Conservation (phyloP, 305 asterid genomes). For the Lippia alba region DNA sequence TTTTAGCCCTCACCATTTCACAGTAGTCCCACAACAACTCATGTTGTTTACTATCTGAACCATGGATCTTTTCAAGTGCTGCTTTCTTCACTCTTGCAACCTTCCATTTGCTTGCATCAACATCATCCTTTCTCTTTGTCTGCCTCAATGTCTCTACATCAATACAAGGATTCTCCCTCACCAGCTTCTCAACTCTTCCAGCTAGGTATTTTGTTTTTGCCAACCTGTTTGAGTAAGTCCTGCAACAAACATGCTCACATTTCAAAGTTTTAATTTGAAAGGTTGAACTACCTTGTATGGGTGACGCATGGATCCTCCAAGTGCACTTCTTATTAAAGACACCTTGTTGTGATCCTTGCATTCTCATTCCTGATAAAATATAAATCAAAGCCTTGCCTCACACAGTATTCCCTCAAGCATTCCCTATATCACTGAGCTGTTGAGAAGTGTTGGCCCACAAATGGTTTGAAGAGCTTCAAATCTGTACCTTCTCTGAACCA, state of each 20-base stretch:
- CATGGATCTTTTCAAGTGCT: neutral
- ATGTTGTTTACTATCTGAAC: neutral
- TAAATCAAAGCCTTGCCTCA: too few relatives aligned
- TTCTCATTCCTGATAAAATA: too few relatives aligned
- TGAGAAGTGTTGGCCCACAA: too few relatives aligned
- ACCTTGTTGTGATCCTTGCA: too few relatives aligned
- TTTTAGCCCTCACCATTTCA: neutral
- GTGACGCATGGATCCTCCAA: neutral
- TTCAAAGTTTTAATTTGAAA: neutral
- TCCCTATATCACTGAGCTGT: too few relatives aligned
- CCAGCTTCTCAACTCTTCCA: neutral
- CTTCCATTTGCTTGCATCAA: neutral
- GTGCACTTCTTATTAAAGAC: neutral
- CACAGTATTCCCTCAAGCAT: too few relatives aligned
- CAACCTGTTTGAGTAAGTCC: neutral
- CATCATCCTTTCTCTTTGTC: neutral
- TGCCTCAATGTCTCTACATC: neutral
- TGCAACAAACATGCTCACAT: neutral
- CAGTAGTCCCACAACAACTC: neutral
- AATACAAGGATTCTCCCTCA: neutral
- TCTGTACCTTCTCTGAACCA: too few relatives aligned
- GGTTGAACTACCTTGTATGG: neutral
- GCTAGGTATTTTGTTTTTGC: neutral
- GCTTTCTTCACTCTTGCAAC: neutral
- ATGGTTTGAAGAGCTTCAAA: too few relatives aligned